Base-by-base conservation (phyloP, 2,329 filamentous ascomycete species). In the Pseudogymnoascus sp. region DNA sequence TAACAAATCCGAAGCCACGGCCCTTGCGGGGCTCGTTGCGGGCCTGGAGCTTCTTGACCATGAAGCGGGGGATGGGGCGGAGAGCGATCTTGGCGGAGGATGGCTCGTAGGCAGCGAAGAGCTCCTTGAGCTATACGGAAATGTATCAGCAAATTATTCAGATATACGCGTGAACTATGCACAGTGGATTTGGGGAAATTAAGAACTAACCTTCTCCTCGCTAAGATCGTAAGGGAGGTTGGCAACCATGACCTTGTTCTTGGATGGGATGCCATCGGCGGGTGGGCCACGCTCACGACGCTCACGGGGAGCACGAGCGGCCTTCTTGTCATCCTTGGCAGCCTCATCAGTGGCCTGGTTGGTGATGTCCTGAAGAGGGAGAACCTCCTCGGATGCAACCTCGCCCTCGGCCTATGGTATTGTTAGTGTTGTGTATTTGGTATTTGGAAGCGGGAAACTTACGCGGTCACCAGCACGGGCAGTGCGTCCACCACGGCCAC, bases 211-310 rank as follows among this genome's bases (percentile, higher is more conserved):
- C 87, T 93, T 96, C 74, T 97, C 93, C 82, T 99, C 95, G 72
- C 89, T 93, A 77, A 97, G 85, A 81, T 99, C 93, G 76, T 99
- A 99, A 62, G 95, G 95, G 67, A 99, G 86, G 83, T 99, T 99
- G 74, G 95, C 95, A 74, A 99, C 95, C 95, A 99, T 99, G 80
- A 99, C 91, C 89, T 99, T 99, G 79, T 90, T 97, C 88, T 97
- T 97, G 79, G 93, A 97, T 69, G 95, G 89, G 74, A 99, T 91
- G 71, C 95, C 95, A 76, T 99, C 93, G 78, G 96, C 93, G 65
- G 95, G 95, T 69, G 95, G 95, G 68, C 95, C 95, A 77, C 95
- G 93, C 86, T 97, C 84, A 71, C 85, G 82, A 72, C 84, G 82
- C 80, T 86, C 82, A 73, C 83, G 83, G 72, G 80, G 79, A 72